Base-by-base conservation (phyloP, 1,139 yeast genomes). In the Taphrina confusa region DNA sequence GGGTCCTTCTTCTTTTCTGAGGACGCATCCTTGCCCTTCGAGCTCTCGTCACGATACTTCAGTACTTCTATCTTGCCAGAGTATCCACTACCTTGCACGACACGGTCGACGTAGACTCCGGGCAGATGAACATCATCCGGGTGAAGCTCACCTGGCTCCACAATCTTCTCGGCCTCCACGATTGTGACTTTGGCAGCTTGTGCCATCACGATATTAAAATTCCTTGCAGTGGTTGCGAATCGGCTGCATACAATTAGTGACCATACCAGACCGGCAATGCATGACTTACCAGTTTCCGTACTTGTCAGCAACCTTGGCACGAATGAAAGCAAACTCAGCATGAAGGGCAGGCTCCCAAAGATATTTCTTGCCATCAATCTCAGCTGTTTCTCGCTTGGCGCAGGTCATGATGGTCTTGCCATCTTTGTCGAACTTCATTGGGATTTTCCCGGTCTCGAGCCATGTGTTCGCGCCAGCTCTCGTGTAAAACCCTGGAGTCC, bases 101-200 rank as follows among this genome's bases (percentile, higher is more conserved):
- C 71, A 39, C 72, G 66, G 62, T 71, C 66, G 51, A 76, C 79
- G 62, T 75, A 76, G 50, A 76, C 69, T 1, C 77, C 74, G 2
- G 78, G 79, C 42, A 76, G 68, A 62, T 75, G 78, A 28, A 76
- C 75, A 63, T 75, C 74, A 58, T 73, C 75, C 1, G 79, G 76
- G 6, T 67, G 59, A 28, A 76, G 74, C 27, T 72, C 75, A 12
- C 79, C 78, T 11, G 75, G 74, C 60, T 73, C 71, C 9, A 76
- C 78, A 50, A 76, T 76, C 61, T 75, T 67, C 60, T 76, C 79
- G 11, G 78, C 79, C 66, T 76, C 79, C 11, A 75, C 78, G 62
- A 76, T 74, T 2, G 78, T 75, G 31, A 70, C 65, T 55, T 71
- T 72, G 11, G 78, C 77, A 55, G 74, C 76, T 58, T 75, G 69